phyloP scores from a whole-genome alignment of 352 stramenopile genomes.

The Peronospora tabacina region DNA sequence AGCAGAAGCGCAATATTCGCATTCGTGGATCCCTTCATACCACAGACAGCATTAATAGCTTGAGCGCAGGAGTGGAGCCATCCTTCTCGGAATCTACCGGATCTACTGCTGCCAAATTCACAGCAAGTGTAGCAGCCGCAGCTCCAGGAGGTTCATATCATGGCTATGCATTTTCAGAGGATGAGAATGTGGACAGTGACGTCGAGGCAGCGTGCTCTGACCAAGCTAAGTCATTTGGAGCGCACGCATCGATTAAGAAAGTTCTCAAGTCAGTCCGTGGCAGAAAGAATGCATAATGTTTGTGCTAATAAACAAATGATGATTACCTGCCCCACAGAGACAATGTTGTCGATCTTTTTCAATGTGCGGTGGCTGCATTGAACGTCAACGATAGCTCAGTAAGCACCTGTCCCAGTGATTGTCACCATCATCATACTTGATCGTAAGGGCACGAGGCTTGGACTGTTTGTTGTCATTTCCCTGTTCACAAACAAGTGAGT shows the following conservation, averaged over 20 bases:
- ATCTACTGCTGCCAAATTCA: constrained; percentile 7
- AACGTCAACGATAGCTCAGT: too few species aligned
- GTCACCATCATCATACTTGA: too few species aligned
- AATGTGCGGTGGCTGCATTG: neutral
- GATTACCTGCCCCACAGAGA: neutral
- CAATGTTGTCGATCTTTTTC: neutral
- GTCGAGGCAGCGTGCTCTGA: constrained; percentile 40
- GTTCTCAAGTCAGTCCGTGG: constrained; percentile 72
- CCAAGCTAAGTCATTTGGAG: constrained; percentile 17
- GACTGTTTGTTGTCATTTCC: too few species aligned
- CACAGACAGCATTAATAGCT: constrained; percentile 13
- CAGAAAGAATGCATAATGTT: constrained; percentile 50
- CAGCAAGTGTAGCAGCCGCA: constrained; percentile 8
- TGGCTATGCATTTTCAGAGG: constrained; percentile 74
- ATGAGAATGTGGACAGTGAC: constrained; percentile 66
- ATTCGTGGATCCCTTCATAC: constrained; percentile 50
- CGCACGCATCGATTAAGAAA: constrained; percentile 49
- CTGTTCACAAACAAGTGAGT: too few species aligned
- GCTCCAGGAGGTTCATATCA: constrained; percentile 34
- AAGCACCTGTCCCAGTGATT: too few species aligned
- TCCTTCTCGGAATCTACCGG: constrained; percentile 19
- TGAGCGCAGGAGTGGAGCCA: constrained; percentile 10
- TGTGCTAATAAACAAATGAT: neutral
- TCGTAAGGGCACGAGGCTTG: too few species aligned
- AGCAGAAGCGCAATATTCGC: constrained; percentile 37